Conservation (phyloP, 2,329 filamentous ascomycete species). For the Fusarium nisikadoi region DNA sequence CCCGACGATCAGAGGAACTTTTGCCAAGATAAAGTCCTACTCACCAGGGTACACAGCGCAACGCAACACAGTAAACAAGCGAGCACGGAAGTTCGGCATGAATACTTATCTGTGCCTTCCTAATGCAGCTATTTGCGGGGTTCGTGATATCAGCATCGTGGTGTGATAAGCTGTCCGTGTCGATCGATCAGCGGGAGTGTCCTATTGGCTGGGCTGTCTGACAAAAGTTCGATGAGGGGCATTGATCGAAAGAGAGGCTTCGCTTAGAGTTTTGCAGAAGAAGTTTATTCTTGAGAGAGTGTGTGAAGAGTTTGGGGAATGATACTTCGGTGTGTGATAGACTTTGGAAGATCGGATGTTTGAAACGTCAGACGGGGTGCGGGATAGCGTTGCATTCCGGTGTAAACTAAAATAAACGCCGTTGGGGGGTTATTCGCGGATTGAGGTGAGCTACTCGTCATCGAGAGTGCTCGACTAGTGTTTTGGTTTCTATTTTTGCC, state of each 20-base stretch:
- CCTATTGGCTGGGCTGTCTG: neutral
- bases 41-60: neutral
- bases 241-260: neutral
- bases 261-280: neutral
- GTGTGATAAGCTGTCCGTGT: neutral
- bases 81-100: conserved; percentile 31
- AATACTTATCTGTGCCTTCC: conserved; percentile 22
- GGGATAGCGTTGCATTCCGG: neutral
- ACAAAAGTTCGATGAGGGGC: neutral
- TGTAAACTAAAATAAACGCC: neutral
- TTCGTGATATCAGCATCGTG: conserved; percentile 3
- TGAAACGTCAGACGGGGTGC: accelerated
- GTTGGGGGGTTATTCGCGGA: accelerated
- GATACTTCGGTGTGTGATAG: neutral
- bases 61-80: neutral
- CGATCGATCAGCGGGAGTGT: neutral
- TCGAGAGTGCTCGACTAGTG: neutral
- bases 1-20: conserved; percentile 4
- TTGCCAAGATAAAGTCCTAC: conserved; percentile 2
- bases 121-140: conserved; percentile 29
- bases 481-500: neutral
- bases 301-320: neutral
- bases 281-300: too few relatives aligned
- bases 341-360: neutral
- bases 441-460: too few relatives aligned